phyloP scores from a whole-genome alignment of 805 yeast species.

The Metschnikowia corniflorae region DNA sequence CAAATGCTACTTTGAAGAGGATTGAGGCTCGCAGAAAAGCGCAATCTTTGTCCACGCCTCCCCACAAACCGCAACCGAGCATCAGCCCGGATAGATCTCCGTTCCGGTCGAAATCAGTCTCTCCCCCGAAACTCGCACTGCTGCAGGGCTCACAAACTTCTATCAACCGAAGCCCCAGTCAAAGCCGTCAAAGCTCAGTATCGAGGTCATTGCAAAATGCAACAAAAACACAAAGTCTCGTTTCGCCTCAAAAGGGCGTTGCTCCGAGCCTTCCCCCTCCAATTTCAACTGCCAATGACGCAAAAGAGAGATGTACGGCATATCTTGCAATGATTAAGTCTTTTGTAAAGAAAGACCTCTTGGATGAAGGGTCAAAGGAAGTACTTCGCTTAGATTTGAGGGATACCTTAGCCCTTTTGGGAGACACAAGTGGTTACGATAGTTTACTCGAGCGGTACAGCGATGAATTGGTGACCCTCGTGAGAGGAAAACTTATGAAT shows the following conservation, averaged over 20 bases:
- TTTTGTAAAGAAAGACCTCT: conserved; percentile 10
- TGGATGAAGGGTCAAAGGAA: conserved; percentile 15
- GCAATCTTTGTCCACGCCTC: background rate
- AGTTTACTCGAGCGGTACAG: conserved; percentile 38
- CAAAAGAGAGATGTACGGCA: conserved; percentile 14
- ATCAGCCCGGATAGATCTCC: conserved; percentile 3
- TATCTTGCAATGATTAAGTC: conserved; percentile 16
- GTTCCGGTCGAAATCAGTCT: conserved; percentile 6
- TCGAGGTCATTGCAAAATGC: conserved; percentile 6
- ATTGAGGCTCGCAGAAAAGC: conserved; percentile 26
- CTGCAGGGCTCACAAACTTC: conserved; percentile 1
- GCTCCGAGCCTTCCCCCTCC: conserved; percentile 9
- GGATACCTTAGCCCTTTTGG: conserved; percentile 18
- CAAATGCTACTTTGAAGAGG: conserved; percentile 33
- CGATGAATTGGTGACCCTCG: conserved; percentile 29
- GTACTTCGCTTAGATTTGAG: conserved; percentile 20
- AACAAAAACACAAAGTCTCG: conserved; percentile 1
- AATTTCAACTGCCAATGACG: conserved; percentile 5
- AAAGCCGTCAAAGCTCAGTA: background rate
- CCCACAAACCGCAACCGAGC: background rate
- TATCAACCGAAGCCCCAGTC: conserved; percentile 1
- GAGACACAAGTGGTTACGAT: conserved; percentile 11
- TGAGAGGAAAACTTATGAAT: conserved; percentile 25
- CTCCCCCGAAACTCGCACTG: conserved; percentile 17
- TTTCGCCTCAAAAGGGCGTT: conserved; percentile 1